phyloP scores from a whole-genome alignment of 1,284 basidiomycete genomes.

The Mycena sp. region DNA sequence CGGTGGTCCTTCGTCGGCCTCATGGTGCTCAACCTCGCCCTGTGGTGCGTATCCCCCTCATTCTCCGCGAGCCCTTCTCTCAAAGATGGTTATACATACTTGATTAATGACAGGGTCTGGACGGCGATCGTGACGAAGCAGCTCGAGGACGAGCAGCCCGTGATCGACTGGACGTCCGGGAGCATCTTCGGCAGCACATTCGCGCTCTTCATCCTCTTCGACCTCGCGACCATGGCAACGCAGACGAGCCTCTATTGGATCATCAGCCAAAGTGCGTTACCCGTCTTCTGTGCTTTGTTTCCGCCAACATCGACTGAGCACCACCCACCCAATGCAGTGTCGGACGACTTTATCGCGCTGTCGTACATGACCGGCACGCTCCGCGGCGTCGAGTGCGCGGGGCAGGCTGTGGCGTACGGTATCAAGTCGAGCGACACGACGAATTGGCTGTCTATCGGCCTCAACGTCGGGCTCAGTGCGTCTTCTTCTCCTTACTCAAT shows the following conservation, averaged over 20 bases:
- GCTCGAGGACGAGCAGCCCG: conserved; percentile 38
- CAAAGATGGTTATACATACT: neutral
- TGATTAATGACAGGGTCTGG: conserved; percentile 37
- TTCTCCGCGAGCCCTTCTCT: neutral
- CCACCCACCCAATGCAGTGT: conserved; percentile 43
- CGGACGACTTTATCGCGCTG: conserved; percentile 44
- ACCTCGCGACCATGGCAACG: conserved; percentile 45
- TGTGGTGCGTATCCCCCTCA: conserved; percentile 33
- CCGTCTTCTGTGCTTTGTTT: neutral
- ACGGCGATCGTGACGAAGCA: conserved; percentile 45
- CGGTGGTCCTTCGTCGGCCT: conserved; percentile 41
- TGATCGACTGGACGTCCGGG: conserved; percentile 45
- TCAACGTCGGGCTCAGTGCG: conserved; percentile 44
- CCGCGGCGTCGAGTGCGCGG: conserved; percentile 45
- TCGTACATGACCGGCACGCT: conserved; percentile 47
- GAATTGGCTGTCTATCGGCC: conserved; percentile 45
- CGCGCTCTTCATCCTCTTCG: conserved; percentile 42
- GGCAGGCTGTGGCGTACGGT: conserved; percentile 46
- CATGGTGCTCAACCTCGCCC: conserved; percentile 42
- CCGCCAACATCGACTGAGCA: neutral
- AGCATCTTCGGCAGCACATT: conserved; percentile 42
- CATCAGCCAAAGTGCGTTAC: conserved; percentile 40
- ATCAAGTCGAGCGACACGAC: conserved; percentile 46
- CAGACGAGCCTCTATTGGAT: conserved; percentile 45
- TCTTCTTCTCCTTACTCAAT: neutral